Base-by-base conservation (phyloP, 106 monocot species). In the Cymbidium sinense region DNA sequence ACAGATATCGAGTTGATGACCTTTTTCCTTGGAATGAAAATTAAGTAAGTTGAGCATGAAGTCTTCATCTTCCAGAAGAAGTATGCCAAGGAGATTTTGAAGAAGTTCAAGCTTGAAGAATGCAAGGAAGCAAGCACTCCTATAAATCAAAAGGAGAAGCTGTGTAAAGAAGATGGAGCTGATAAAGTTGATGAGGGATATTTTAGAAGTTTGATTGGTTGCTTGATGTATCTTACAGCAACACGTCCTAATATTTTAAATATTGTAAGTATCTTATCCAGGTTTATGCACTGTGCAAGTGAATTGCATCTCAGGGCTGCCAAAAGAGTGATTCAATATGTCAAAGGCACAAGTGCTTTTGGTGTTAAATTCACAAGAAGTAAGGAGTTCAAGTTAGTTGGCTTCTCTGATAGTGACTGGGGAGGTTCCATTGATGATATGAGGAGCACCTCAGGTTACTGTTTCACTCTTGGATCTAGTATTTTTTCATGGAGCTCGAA, bases 181-280 rank as follows among this genome's bases (percentile, higher is more conserved):
- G 43, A 75, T 18, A 75, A 75, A 44, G 44, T 75, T 75, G 75
- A 37, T 47, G 23, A 75, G 23, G 23, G 43, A 75, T 7, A 75
- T 50, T 75, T 75, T 44, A 75, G 2, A 50, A 75, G 39, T 23
- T 21, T 34, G 43, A 75, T 75, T 75, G 43, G 75, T 75, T 75
- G 75, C 75, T 75, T 75, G 44, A 75, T 75, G 75, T 75, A 75
- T 50, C 39, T 75, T 33, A 75, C 10, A 75, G 1, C 75, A 75
- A 50, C 44, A 43, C 4, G 44, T 3, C 3, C n/a, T 55, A 8
- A 10, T 11, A 43, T 43, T 43, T 43, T 43, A 43, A 43, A 43
- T 11, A 8, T 0, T 43, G 43, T 39, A 39, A 39, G 43, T 33
- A 43, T 75, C n/a, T 47, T 75, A 11, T 75, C 75, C 27, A 37